Conservation (phyloP, 2,329 filamentous ascomycete species). For the Clarireedia sp. region DNA sequence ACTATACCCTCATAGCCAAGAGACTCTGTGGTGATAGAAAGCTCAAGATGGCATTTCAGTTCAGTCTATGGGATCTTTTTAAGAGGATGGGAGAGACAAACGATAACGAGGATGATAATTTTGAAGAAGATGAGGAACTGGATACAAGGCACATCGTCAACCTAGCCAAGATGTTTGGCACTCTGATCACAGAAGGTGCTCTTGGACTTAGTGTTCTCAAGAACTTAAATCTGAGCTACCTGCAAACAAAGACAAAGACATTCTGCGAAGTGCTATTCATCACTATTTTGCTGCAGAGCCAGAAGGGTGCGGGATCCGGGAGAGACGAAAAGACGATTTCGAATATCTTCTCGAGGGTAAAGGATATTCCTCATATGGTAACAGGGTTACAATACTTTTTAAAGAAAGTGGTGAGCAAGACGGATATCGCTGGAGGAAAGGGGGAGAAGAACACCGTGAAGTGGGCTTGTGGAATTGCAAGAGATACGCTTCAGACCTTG, state of each 20-base stretch:
- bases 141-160: slow-evolving; percentile 56
- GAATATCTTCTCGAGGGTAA: slow-evolving; percentile 58
- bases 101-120: slow-evolving; percentile 52
- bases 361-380: slow-evolving; percentile 58
- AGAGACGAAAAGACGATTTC: slow-evolving; percentile 51
- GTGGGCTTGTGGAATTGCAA: slow-evolving; percentile 39
- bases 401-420: slow-evolving; percentile 63
- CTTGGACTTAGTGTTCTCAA: slow-evolving; percentile 54
- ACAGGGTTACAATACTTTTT: slow-evolving; percentile 74
- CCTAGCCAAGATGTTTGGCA: slow-evolving; percentile 58
- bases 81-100: slow-evolving; percentile 71
- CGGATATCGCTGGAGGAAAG: slow-evolving; percentile 44
- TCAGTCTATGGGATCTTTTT: slow-evolving; percentile 79
- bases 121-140: slow-evolving; percentile 45
- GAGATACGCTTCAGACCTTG: slow-evolving; percentile 27
- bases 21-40: slow-evolving; percentile 68
- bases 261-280: slow-evolving; percentile 79
- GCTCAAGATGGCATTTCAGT: slow-evolving; percentile 78
- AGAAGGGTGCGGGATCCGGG: slow-evolving; percentile 38
- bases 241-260: slow-evolving; percentile 66
- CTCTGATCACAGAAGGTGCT: slow-evolving; percentile 51
- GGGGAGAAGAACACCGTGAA: slow-evolving; percentile 40
- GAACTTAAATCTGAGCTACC: slow-evolving; percentile 68
- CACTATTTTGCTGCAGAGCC: slow-evolving; percentile 61
- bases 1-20: slow-evolving; percentile 79